phyloP scores from a whole-genome alignment of 2,329 filamentous ascomycete genomes.

The Teratosphaeriaceae sp. region DNA sequence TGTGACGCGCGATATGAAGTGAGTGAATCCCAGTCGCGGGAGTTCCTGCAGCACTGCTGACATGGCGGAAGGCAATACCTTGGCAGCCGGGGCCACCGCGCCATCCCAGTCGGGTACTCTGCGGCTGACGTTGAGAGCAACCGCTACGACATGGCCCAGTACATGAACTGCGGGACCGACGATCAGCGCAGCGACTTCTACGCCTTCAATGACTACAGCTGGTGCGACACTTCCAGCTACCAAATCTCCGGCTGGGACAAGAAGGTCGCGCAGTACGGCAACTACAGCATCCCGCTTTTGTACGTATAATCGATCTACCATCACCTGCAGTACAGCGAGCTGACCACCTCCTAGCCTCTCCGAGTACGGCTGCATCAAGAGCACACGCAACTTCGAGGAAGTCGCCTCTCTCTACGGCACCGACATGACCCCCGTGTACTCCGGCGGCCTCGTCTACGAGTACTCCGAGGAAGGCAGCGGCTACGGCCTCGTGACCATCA shows the following conservation, averaged over 20 bases:
- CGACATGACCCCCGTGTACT: slow-evolving; percentile 86
- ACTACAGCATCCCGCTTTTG: slow-evolving; percentile 85
- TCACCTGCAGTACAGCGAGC: background rate
- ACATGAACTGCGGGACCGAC: slow-evolving; percentile 89
- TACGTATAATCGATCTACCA: slow-evolving; percentile 8
- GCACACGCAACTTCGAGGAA: slow-evolving; percentile 76
- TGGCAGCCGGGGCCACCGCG: slow-evolving; percentile 59
- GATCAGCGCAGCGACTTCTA: slow-evolving; percentile 84
- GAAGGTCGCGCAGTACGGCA: slow-evolving; percentile 81
- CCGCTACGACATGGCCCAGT: slow-evolving; percentile 77
- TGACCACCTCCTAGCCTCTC: slow-evolving; percentile 53
- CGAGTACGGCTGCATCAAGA: slow-evolving; percentile 85
- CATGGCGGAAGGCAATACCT: slow-evolving; percentile 55
- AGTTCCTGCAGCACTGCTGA: no score
- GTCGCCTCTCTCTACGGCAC: slow-evolving; percentile 69
- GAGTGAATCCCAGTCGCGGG: background rate
- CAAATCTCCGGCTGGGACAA: slow-evolving; percentile 69
- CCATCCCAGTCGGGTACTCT: slow-evolving; percentile 72
- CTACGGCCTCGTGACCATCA: slow-evolving; percentile 71
- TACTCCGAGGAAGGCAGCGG: slow-evolving; percentile 75
- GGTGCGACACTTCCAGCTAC: slow-evolving; percentile 69
- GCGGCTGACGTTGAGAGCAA: slow-evolving; percentile 81
- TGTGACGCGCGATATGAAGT: slow-evolving; percentile 68
- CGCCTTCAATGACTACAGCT: slow-evolving; percentile 85
- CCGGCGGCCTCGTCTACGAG: slow-evolving; percentile 93